Base-by-base conservation (phyloP, 192 early-diverging fungal genomes). In the Linnemannia hyalina region DNA sequence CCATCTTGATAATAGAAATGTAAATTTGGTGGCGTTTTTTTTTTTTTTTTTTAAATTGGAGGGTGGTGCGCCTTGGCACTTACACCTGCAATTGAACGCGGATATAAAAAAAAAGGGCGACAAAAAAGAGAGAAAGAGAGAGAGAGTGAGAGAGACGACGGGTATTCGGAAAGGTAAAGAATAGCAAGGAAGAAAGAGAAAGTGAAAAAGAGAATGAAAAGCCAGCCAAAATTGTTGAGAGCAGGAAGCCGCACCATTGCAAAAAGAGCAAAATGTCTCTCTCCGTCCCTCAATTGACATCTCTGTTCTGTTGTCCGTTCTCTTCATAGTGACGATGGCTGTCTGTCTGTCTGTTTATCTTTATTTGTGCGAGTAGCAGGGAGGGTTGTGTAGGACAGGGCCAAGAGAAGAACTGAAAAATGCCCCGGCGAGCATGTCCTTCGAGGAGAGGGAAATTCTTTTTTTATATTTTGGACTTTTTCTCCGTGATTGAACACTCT, bases 241-340 rank as follows among this genome's bases (percentile, higher is more conserved):
- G 60, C 60, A 65, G 60, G 60, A 35, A 49, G 49, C 38, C 11
- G 10, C 7, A 32, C 71, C 49, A 70, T 40, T 41, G n/a, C 35
- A 23, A 70, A 70, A 70, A 46, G 42, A 73, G 42, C 42, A 10
- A 41, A 73, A 46, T 73, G 71, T 42, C 18, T 73, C 42, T 72
- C 42, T n/a, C 29, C 20, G 13, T 46, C 42, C 22, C 36, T 15
- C 16, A 2, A 1, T 18, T 49, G 47, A 6, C 47, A 40, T 49
- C 55, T 8, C 55, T 57, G 23, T 57, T 54, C 49, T 16, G 20
- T 55, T 4, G 54, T n/a, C 23, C 1, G 35, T 35, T 35, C 35
- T 35, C 35, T 35, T 35, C 35, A 23, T 55, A 20, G 7, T 41
- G 72, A n/a, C 11, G 71, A 44, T 46, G 29, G 0, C 11, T 18